Evolutionary conservation across 192 early-diverging fungal species (phyloP).

Genomic region (Coemansia sp.): DNA sequence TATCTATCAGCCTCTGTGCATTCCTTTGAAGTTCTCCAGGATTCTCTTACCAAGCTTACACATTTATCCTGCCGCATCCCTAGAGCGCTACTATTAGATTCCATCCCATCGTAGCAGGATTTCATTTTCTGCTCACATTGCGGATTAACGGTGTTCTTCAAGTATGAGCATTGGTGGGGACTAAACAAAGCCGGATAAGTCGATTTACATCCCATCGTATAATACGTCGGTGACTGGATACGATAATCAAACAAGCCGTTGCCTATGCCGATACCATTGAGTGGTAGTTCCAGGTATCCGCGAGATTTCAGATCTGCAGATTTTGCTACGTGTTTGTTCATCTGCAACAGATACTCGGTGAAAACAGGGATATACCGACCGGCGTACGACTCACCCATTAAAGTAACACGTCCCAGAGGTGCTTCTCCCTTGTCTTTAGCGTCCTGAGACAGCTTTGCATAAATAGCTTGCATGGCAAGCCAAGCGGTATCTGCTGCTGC

Average conservation of each 20-base stretch:
- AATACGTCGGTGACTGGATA: conserved; percentile 33
- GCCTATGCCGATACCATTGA: conserved; percentile 57
- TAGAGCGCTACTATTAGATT: conserved; percentile 9
- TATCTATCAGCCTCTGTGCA: conserved; percentile 35
- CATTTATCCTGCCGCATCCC: conserved; percentile 28
- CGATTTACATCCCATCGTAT: conserved; percentile 51
- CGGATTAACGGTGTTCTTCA: conserved; percentile 48
- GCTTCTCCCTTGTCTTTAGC: conserved; percentile 14
- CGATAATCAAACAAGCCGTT: conserved; percentile 56
- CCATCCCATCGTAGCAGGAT: conserved; percentile 53
- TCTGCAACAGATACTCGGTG: conserved; percentile 38
- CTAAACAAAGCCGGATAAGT: conserved; percentile 40
- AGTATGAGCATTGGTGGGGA: conserved; percentile 22
- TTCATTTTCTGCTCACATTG: conserved; percentile 53
- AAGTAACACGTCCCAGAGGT: conserved; percentile 20
- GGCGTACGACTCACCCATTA: conserved; percentile 61
- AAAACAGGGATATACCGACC: conserved; percentile 59
- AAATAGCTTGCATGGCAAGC: conserved; percentile 55
- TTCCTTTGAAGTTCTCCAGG: conserved; percentile 13
- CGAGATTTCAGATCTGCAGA: conserved; percentile 22
- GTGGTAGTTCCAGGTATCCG: conserved; percentile 32
- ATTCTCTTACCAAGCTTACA: conserved; percentile 12
- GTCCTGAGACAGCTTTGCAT: conserved; percentile 20
- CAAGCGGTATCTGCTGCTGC: conserved; percentile 48
- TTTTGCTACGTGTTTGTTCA: conserved; percentile 26